Base-by-base conservation (phyloP, 352 stramenopile genomes). In the Pythium grandisporangium region DNA sequence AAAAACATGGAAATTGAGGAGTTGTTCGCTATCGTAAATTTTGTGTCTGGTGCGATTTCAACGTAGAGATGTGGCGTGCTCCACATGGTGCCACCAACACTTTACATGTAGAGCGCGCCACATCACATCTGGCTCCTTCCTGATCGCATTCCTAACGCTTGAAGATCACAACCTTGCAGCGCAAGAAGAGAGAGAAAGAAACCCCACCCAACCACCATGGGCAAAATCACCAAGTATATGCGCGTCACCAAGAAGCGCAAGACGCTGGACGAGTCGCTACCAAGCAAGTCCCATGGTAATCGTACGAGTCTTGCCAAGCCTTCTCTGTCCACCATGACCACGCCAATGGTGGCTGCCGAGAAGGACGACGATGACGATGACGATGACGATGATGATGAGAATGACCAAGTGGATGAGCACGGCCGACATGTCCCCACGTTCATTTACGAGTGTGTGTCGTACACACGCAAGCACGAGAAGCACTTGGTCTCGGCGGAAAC, bases 101-200 rank as follows among this genome's bases (percentile, higher is more conserved):
- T n/a, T n/a, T n/a, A n/a, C n/a, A n/a, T n/a, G n/a, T n/a, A n/a
- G n/a, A n/a, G n/a, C n/a, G n/a, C n/a, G n/a, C n/a, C n/a, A n/a
- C n/a, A n/a, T n/a, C n/a, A n/a, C n/a, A n/a, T n/a, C n/a, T n/a
- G n/a, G n/a, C n/a, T n/a, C n/a, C n/a, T n/a, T n/a, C 51, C 67
- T 93, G 53, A 70, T 69, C 55, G 80, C n/a, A 93, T 51, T 76
- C 75, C 26, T 66, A 63, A 23, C 74, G 80, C 4, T 58, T 93
- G 10, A 74, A 93, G 59, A 91, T 91, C 64, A 75, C 77, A 8
- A 89, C 70, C 45, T 93, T 76, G 75, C 72, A 75, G 5, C 61
- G 90, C 37, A 89, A 77, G 75, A 82, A 68, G 58, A 88, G 89
- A 61, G 63, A 88, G 42, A 60, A 65, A 50, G 32, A 42, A 16